Evolutionary conservation across 176 grass and related monocot genomes (phyloP).

Genomic region (Cocos nucifera): DNA sequence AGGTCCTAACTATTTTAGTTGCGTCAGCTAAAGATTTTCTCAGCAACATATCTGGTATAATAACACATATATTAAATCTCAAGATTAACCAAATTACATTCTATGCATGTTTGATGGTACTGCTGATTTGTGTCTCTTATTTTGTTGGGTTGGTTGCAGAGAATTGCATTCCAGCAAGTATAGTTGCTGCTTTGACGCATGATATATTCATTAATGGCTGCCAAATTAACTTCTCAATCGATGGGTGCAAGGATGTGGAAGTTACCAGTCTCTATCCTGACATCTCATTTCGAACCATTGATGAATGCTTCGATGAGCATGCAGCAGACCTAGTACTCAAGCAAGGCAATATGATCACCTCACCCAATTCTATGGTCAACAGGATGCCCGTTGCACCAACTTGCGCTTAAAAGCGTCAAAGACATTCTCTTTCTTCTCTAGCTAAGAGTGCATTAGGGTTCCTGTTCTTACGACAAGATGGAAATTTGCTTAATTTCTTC

Average conservation of each 20-base stretch:
- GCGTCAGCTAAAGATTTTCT: too few species aligned
- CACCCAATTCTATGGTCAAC: slow-evolving; percentile 2
- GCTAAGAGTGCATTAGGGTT: too few species aligned
- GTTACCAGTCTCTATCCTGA: slow-evolving; percentile 52
- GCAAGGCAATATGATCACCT: slow-evolving; percentile 5
- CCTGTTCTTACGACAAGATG: too few species aligned
- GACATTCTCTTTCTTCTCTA: too few species aligned
- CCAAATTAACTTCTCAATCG: slow-evolving; percentile 43
- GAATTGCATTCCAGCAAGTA: slow-evolving; percentile 48
- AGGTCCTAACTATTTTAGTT: too few species aligned
- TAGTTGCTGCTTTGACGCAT: slow-evolving; percentile 65
- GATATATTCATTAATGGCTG: slow-evolving; percentile 86
- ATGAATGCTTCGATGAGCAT: slow-evolving; percentile 61
- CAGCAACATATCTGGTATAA: too few species aligned
- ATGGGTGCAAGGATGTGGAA: slow-evolving; percentile 36
- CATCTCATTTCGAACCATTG: slow-evolving; percentile 32
- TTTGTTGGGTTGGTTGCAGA: slow-evolving; percentile 20
- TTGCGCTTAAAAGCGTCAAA: slow-evolving; percentile 14
- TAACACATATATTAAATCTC: too few species aligned
- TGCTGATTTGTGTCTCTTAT: too few species aligned
- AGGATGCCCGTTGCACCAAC: slow-evolving; percentile 2
- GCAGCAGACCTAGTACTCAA: slow-evolving; percentile 13
- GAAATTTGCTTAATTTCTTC: too few species aligned
- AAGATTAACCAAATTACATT: too few species aligned
- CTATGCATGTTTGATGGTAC: too few species aligned